Percentiles rank a stretch among this genome's conserved stretches.
Conservation (phyloP, 208 protist species). For the Crithidia sp. region DNA sequence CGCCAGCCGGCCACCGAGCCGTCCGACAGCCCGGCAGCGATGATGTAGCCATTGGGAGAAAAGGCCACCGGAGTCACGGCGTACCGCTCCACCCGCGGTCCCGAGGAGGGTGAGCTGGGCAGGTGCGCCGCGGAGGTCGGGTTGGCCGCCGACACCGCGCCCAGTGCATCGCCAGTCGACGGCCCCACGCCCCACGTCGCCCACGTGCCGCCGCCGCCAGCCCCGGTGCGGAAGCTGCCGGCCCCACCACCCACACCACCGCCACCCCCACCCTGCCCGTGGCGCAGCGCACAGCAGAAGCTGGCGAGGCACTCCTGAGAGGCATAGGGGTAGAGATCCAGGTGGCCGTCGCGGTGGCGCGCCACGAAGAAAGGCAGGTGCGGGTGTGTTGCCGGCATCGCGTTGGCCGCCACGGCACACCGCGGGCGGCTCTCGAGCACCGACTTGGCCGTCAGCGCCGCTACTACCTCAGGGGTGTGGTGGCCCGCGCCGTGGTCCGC, state of each 20-base stretch:
- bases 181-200: constrained; percentile 4
- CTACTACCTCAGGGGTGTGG: constrained; percentile 19
- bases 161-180: background rate
- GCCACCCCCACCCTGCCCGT: background rate
- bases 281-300: constrained; percentile 50
- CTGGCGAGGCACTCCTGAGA: constrained; percentile 68
- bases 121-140: background rate
- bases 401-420: constrained; percentile 32
- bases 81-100: constrained; percentile 16
- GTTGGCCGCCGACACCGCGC: background rate
- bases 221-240: background rate
- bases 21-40: constrained; percentile 72
- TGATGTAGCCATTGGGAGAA: constrained; percentile 72
- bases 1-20: constrained; percentile 75
- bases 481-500: constrained; percentile 11
- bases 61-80: constrained; percentile 60
- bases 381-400: constrained; percentile 63
- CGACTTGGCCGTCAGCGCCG: constrained; percentile 21
- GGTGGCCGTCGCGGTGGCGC: constrained; percentile 56
- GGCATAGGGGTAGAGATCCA: constrained; percentile 86
- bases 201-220: constrained; percentile 8
- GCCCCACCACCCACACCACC: background rate
- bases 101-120: background rate
- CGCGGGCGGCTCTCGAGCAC: constrained; percentile 44
- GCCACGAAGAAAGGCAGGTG: constrained; percentile 84